Evolutionary conservation across 257 asterid genomes (phyloP).

Genomic region (Plantago major): DNA sequence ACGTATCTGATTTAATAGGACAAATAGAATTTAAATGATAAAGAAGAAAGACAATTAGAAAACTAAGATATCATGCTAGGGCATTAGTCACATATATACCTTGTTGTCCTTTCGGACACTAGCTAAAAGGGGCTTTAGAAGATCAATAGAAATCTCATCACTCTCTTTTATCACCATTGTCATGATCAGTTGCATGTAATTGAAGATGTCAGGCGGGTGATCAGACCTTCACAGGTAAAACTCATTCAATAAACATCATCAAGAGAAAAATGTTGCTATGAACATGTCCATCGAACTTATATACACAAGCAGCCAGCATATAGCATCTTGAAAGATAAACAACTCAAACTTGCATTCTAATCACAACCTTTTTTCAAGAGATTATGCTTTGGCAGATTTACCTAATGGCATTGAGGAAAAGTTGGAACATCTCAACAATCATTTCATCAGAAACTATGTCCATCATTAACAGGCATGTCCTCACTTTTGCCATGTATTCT

Average conservation of each 20-base stretch:
- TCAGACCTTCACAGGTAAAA: conserved; percentile 33
- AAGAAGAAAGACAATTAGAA: no score
- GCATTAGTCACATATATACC: conserved; percentile 19
- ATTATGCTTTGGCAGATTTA: conserved; percentile 19
- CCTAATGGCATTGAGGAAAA: conserved; percentile 40
- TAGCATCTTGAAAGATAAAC: background rate
- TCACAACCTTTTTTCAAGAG: no score
- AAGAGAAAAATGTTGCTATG: conserved; percentile 9
- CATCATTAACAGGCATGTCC: conserved; percentile 35
- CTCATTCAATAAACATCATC: conserved; percentile 13
- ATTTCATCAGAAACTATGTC: conserved; percentile 33
- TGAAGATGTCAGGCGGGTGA: conserved; percentile 20
- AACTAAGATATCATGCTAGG: background rate
- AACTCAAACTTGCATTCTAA: background rate
- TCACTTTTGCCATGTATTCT: conserved; percentile 41
- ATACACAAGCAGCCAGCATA: background rate
- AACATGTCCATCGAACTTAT: conserved; percentile 3
- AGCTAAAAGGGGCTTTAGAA: conserved; percentile 32
- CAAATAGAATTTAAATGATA: background rate
- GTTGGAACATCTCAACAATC: conserved; percentile 40
- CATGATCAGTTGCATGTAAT: conserved; percentile 36
- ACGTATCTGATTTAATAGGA: conserved; percentile 26
- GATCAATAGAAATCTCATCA: conserved; percentile 33
- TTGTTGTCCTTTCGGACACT: conserved; percentile 26
- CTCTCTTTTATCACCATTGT: conserved; percentile 31